Evolutionary conservation across 371 early-diverging fungal species (phyloP).

Genomic region (Actinomucor elegans): DNA sequence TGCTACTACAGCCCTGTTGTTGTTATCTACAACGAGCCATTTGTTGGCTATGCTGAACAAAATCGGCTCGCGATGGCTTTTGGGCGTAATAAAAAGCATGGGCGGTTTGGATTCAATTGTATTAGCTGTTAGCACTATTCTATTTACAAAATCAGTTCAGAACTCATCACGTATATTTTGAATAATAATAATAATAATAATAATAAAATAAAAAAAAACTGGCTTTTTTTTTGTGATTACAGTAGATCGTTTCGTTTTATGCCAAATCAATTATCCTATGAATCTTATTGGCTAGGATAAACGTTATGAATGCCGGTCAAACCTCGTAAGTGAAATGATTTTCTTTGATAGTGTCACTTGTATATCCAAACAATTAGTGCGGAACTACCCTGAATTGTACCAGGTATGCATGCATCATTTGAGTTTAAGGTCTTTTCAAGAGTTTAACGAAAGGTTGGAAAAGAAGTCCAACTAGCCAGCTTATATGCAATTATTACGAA

Average conservation of each 20-base stretch:
- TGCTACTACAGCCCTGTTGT: neutral
- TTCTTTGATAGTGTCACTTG: too few relatives aligned
- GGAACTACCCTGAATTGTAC: too few relatives aligned
- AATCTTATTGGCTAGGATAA: slow-evolving; percentile 7
- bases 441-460: too few relatives aligned
- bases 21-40: neutral
- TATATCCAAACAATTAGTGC: too few relatives aligned
- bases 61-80: neutral
- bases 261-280: slow-evolving; percentile 10
- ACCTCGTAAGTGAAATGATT: too few relatives aligned
- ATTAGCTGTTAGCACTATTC: neutral
- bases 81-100: neutral
- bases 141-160: slow-evolving; percentile 1
- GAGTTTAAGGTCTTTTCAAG: too few relatives aligned
- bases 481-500: too few relatives aligned
- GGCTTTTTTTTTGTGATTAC: neutral
- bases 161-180: neutral
- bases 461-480: too few relatives aligned
- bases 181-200: neutral
- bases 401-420: too few relatives aligned
- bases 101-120: slow-evolving; percentile 2
- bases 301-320: too few relatives aligned
- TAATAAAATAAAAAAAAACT: neutral
- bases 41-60: neutral
- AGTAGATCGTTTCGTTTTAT: too few relatives aligned